A percentile compares a stretch with the other conserved stretches of the same genome.
These are phyloP conservation scores for Hyaloscypha finlandica DNA, from an alignment of 495 filamentous ascomycete genomes.

Conservation along the genomic window DNA sequence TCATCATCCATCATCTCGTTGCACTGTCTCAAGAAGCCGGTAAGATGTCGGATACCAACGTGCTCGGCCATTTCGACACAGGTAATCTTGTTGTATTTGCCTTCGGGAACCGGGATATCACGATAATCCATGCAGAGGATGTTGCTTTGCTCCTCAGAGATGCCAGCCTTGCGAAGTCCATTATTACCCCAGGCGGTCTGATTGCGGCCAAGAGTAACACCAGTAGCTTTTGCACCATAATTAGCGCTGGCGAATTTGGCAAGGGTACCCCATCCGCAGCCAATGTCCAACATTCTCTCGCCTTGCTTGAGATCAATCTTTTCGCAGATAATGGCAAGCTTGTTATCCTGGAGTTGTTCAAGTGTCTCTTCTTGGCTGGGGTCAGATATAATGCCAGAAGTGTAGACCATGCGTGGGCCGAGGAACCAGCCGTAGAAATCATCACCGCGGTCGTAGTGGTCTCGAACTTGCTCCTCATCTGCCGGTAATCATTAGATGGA, in stretches of 20 bases:
- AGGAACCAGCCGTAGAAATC: slow-evolving; percentile 92
- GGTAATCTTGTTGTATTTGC: slow-evolving; percentile 80
- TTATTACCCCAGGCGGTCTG: slow-evolving; percentile 83
- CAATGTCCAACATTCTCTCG: slow-evolving; percentile 77
- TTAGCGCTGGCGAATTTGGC: slow-evolving; percentile 76
- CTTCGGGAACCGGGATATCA: slow-evolving; percentile 70
- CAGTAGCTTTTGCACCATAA: slow-evolving; percentile 76
- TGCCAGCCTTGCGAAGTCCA: slow-evolving; percentile 67
- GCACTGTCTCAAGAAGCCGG: slow-evolving; percentile 67
- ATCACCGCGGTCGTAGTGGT: slow-evolving; percentile 85
- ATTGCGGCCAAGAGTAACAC: slow-evolving; percentile 79
- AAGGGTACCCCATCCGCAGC: slow-evolving; percentile 87
- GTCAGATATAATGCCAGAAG: slow-evolving; percentile 79
- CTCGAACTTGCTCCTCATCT: slow-evolving; percentile 88
- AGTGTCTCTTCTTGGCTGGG: slow-evolving; percentile 73
- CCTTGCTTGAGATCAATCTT: slow-evolving; percentile 75
- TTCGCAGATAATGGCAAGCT: slow-evolving; percentile 81
- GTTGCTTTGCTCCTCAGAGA: slow-evolving; percentile 69
- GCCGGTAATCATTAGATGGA: slow-evolving; percentile 18
- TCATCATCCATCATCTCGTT: slow-evolving; percentile 89
- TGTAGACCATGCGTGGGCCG: slow-evolving; percentile 90
- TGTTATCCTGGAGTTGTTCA: slow-evolving; percentile 89
- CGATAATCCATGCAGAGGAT: slow-evolving; percentile 86
- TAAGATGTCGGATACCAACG: slow-evolving; percentile 77
- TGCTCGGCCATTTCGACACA: slow-evolving; percentile 92